Conservation (phyloP, 441 rosid species). For the Gossypium trilobum region DNA sequence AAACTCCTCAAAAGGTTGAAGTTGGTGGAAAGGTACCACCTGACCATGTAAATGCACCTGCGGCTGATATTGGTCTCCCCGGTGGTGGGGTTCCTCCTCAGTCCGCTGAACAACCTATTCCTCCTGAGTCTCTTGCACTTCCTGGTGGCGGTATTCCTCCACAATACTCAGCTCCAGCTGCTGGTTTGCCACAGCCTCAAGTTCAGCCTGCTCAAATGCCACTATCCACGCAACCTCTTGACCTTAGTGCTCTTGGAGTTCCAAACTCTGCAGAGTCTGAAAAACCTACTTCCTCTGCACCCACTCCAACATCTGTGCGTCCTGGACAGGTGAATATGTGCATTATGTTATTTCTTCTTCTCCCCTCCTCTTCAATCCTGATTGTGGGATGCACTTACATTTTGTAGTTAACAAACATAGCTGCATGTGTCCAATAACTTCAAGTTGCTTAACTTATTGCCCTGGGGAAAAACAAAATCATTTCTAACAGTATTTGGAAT, state of each 20-base stretch:
- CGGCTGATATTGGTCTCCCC: conserved; percentile 57
- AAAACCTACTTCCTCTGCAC: conserved; percentile 46
- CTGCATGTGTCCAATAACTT: background rate
- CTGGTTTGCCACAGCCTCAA: conserved; percentile 32
- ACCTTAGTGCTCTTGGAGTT: conserved; percentile 85
- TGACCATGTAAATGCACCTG: conserved; percentile 34
- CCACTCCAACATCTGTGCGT: conserved; percentile 63
- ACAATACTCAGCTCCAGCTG: conserved; percentile 41
- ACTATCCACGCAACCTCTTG: conserved; percentile 71
- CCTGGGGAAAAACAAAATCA: background rate
- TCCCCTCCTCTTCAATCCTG: background rate
- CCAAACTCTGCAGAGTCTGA: conserved; percentile 53
- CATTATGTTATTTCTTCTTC: background rate
- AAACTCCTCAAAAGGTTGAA: conserved; percentile 44
- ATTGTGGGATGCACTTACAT: background rate
- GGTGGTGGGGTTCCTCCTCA: conserved; percentile 76
- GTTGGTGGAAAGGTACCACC: conserved; percentile 33
- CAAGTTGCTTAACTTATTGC: background rate
- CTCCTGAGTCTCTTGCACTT: conserved; percentile 53
- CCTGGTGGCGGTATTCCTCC: conserved; percentile 90
- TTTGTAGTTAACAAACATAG: background rate
- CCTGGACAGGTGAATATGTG: conserved; percentile 77
- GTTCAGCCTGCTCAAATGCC: conserved; percentile 42
- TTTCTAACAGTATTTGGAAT: background rate
- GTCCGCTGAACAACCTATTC: conserved; percentile 37